Evolutionary conservation across 345 rosid species (phyloP).

Genomic region (Eucalyptus viminalis): DNA sequence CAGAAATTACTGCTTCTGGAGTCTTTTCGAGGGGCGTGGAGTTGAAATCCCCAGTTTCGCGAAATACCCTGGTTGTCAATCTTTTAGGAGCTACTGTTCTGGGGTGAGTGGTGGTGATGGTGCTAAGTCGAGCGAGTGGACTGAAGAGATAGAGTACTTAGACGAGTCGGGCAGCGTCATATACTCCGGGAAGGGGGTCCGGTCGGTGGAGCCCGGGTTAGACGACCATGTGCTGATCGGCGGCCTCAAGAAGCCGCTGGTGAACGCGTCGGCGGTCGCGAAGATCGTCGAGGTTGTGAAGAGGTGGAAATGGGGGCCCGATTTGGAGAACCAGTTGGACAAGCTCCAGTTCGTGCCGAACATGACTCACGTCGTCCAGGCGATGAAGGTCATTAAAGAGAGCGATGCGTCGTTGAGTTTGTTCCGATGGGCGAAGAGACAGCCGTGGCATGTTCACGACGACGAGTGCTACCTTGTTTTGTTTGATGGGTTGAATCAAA

Average conservation of each 20-base stretch:
- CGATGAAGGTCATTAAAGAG: slow-evolving; percentile 58
- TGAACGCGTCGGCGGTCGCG: slow-evolving; percentile 71
- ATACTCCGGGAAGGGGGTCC: slow-evolving; percentile 69
- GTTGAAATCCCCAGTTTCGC: not conserved
- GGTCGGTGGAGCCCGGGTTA: slow-evolving; percentile 78
- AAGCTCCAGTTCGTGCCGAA: slow-evolving; percentile 77
- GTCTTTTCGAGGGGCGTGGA: not conserved
- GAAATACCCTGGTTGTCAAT: not conserved
- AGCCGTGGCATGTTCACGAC: slow-evolving; percentile 57
- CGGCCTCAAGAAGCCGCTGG: slow-evolving; percentile 62
- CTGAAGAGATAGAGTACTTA: slow-evolving; percentile 79
- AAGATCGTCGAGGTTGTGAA: slow-evolving; percentile 85
- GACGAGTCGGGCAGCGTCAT: slow-evolving; percentile 87
- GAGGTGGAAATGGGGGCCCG: slow-evolving; percentile 99
- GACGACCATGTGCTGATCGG: slow-evolving; percentile 91
- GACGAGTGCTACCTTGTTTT: slow-evolving; percentile 59
- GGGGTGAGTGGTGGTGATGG: slow-evolving; percentile 12
- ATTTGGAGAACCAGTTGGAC: slow-evolving; percentile 76
- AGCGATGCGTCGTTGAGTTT: slow-evolving; percentile 60
- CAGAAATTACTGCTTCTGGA: not conserved
- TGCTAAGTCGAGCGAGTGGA: slow-evolving; percentile 37
- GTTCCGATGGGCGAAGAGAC: slow-evolving; percentile 86
- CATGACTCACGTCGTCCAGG: slow-evolving; percentile 68
- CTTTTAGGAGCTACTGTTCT: slow-evolving; percentile 39
- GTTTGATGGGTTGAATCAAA: slow-evolving; percentile 69